Conservation (phyloP, 495 filamentous ascomycete species). For the Trichoderma asperelloides region DNA sequence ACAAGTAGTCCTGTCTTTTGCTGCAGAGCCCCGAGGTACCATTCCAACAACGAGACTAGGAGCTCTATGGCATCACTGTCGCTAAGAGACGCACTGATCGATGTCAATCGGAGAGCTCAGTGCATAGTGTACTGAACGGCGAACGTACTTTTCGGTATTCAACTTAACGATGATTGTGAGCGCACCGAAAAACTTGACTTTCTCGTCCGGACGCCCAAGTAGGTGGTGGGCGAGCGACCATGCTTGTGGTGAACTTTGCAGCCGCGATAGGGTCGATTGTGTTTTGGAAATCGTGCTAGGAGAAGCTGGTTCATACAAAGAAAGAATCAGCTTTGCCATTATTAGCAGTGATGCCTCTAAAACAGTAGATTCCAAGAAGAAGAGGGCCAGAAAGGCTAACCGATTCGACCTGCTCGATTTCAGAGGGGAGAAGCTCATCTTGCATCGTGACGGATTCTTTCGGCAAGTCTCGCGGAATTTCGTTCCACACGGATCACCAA, state of each 20-base stretch:
- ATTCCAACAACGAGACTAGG: constrained; percentile 59
- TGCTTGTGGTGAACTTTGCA: constrained; percentile 70
- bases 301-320: constrained; percentile 63
- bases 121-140: neutral
- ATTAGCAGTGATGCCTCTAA: constrained; percentile 1
- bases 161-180: constrained; percentile 89
- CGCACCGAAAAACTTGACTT: constrained; percentile 88
- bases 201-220: constrained; percentile 51
- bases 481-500: neutral
- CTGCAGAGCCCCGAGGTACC: constrained; percentile 52
- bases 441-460: neutral
- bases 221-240: constrained; percentile 79
- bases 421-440: constrained; percentile 5
- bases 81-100: constrained; percentile 42
- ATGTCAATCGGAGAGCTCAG: constrained; percentile 8
- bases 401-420: constrained; percentile 10
- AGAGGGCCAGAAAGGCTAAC: neutral
- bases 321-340: constrained; percentile 44
- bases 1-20: constrained; percentile 56
- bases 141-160: constrained; percentile 64
- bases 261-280: constrained; percentile 63
- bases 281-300: constrained; percentile 54
- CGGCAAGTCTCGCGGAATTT: neutral
- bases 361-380: neutral
- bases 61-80: constrained; percentile 53